Evolutionary conservation across 2,329 filamentous ascomycete species (phyloP).

Genomic region (Lasiodiplodia hormozganensis): DNA sequence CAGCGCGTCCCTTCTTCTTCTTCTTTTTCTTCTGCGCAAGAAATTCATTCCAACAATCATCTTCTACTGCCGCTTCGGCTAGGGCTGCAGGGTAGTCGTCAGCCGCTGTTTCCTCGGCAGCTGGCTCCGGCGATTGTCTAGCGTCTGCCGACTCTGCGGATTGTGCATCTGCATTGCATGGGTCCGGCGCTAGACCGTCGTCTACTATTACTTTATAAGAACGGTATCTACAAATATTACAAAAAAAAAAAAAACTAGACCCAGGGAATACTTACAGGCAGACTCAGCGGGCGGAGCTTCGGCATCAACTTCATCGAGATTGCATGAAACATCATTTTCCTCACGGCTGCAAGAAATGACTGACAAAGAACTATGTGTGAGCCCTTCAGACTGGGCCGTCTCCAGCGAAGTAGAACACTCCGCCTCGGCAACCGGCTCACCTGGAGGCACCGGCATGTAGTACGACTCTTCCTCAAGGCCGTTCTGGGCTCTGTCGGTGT

Average conservation of each 20-base stretch:
- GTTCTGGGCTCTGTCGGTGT: not conserved
- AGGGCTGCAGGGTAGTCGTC: not conserved
- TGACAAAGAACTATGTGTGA: not conserved
- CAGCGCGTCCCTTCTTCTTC: not conserved
- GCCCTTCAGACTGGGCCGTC: not conserved
- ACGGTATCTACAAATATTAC: not conserved
- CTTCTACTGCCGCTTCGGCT: not conserved
- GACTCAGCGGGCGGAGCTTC: not conserved
- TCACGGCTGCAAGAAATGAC: not conserved
- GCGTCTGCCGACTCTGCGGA: not conserved
- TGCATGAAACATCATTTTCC: not conserved
- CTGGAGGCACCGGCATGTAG: not conserved
- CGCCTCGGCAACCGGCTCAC: not conserved
- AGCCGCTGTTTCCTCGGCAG: not conserved
- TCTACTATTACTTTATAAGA: not conserved
- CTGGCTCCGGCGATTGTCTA: not conserved
- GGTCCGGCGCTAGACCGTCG: not conserved
- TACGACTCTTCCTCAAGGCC: not conserved
- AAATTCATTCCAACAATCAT: not conserved
- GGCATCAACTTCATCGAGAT: not conserved
- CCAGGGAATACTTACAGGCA: not conserved
- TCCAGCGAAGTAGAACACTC: not conserved
- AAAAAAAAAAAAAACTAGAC: not conserved
- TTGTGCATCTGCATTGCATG: not conserved
- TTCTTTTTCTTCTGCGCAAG: not conserved